Percentiles rank a stretch among this genome's conserved stretches.
Conservation (phyloP, 495 filamentous ascomycete genomes). For the Bathelium albidoporum region DNA sequence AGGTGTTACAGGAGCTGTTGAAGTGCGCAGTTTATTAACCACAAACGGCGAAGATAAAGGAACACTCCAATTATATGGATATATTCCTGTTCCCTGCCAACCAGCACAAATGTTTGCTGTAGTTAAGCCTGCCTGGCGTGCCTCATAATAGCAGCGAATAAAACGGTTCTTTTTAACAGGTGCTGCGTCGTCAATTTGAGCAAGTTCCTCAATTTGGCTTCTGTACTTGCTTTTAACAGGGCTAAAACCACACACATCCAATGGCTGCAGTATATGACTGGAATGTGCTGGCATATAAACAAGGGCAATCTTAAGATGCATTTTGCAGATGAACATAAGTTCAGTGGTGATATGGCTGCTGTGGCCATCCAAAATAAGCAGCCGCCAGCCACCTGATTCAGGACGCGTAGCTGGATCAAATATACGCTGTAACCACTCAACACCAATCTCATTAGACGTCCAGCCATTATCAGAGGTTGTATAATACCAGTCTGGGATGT, state of each 20-base stretch:
- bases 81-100: slow-evolving; percentile 8
- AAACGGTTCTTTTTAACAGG: slow-evolving; percentile 13
- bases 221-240: slow-evolving; percentile 20
- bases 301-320: background rate
- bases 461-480: background rate
- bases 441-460: background rate
- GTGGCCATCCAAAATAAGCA: background rate
- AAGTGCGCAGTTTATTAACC: background rate
- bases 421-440: background rate
- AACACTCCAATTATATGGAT: background rate
- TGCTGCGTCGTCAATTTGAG: slow-evolving; percentile 8
- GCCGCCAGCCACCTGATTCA: background rate
- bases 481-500: background rate
- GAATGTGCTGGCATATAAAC: slow-evolving; percentile 12
- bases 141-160: slow-evolving; percentile 9
- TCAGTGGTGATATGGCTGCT: background rate
- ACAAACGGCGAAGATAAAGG: background rate
- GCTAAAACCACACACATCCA: slow-evolving; percentile 23
- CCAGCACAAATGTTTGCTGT: slow-evolving; percentile 8
- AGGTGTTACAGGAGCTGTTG: background rate
- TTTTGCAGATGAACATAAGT: background rate
- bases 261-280: slow-evolving; percentile 24
- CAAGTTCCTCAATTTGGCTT: slow-evolving; percentile 12
- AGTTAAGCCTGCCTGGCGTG: slow-evolving; percentile 8
- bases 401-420: background rate